Percentiles rank a stretch among this genome's conserved stretches.
phyloP scores from a whole-genome alignment of 495 filamentous ascomycete genomes.

The Darksidea phi region DNA sequence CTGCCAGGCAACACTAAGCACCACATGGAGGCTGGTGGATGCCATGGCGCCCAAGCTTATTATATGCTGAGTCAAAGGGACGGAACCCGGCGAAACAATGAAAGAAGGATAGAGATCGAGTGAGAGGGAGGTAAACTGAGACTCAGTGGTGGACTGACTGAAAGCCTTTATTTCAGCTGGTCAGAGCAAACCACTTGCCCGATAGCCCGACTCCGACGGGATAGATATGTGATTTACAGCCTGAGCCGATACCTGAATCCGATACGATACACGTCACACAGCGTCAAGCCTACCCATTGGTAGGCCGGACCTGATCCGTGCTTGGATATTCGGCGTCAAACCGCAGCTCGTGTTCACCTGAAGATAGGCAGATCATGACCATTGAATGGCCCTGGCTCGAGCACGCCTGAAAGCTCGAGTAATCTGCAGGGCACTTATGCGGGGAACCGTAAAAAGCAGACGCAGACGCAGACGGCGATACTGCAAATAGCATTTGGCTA shows the following conservation, averaged over 20 bases:
- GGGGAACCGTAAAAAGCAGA: constrained; percentile 12
- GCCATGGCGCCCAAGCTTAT: constrained; percentile 2
- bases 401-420: background rate
- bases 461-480: background rate
- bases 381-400: background rate
- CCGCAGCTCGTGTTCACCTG: no score
- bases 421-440: background rate
- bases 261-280: no score
- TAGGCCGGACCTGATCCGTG: no score
- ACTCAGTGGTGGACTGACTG: background rate
- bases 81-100: background rate
- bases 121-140: background rate
- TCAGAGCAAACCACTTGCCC: no score
- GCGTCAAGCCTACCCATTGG: no score
- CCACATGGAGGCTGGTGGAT: constrained; percentile 10
- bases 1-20: constrained; percentile 26
- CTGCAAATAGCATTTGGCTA: background rate
- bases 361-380: no score
- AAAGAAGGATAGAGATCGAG: background rate
- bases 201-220: no score
- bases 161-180: background rate
- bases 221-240: no score
- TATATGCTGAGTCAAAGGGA: background rate
- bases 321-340: no score
- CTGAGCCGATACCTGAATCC: no score